Base-by-base conservation (phyloP, 208 protist species). In the Crithidia mellificae region DNA sequence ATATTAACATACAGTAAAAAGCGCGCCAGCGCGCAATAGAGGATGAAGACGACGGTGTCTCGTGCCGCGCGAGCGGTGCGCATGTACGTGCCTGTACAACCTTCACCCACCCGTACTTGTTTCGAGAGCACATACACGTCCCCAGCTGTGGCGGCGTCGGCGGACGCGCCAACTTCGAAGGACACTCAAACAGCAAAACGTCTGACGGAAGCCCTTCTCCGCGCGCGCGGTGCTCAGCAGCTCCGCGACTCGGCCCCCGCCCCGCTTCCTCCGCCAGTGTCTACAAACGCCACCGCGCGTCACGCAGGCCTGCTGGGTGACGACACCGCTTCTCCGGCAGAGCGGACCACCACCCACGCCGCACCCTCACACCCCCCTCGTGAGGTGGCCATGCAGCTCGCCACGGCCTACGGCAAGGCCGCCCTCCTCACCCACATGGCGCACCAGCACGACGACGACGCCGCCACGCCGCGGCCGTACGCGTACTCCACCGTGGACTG, bases 341-440 rank as follows among this genome's bases (percentile, higher is more conserved):
- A n/a, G n/a, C n/a, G n/a, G n/a, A n/a, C n/a, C n/a, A n/a, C n/a
- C n/a, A n/a, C n/a, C n/a, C n/a, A n/a, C n/a, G n/a, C n/a, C n/a
- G n/a, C n/a, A n/a, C n/a, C n/a, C n/a, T n/a, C n/a, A n/a, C n/a
- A n/a, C n/a, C n/a, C n/a, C n/a, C n/a, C n/a, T n/a, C n/a, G n/a
- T n/a, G 30, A 24, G 15, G 36, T 41, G 7, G 63, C 58, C 17
- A 12, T 55, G 58, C 47, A 24, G 29, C 63, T 67, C 20, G 72
- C 64, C 30, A 20, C 62, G 36, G 71, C 74, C 19, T 75, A 44
- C 22, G 75, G 68, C 30, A 76, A 65, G 49, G 63, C 75, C 17
- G 69, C 75, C 6, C 74, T 68, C 8, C 49, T 77, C 20, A 72
- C 69, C 12, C 75, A 81, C 65, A 43, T 77, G 1, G 70, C 71